Evolutionary conservation across 2,329 filamentous ascomycete genomes (phyloP).

Genomic region (Camptophora hylomeconis): DNA sequence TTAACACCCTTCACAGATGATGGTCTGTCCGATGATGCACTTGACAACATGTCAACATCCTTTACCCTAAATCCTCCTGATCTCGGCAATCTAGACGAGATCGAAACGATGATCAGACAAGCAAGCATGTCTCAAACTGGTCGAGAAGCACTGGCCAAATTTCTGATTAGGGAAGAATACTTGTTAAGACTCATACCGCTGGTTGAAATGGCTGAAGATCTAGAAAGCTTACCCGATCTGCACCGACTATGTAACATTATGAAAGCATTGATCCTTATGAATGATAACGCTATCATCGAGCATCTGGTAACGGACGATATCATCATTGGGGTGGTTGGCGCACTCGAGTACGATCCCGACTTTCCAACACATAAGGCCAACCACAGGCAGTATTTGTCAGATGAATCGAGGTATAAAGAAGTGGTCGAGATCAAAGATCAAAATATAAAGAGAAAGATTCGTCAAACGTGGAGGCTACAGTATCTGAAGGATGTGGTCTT

Average conservation of each 20-base stretch:
- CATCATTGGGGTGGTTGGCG: slow-evolving; percentile 83
- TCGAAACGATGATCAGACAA: slow-evolving; percentile 71
- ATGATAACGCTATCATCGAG: slow-evolving; percentile 91
- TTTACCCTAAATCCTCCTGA: slow-evolving; percentile 68
- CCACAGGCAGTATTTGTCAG: slow-evolving; percentile 81
- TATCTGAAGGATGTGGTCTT: slow-evolving; percentile 98
- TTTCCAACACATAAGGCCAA: slow-evolving; percentile 97
- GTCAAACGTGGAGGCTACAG: slow-evolving; percentile 87
- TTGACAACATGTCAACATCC: slow-evolving; percentile 54
- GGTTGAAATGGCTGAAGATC: slow-evolving; percentile 77
- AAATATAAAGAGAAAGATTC: slow-evolving; percentile 74
- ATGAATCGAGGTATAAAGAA: slow-evolving; percentile 86
- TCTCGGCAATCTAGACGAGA: slow-evolving; percentile 68
- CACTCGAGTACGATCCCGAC: slow-evolving; percentile 93
- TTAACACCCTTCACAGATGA: slow-evolving; percentile 58
- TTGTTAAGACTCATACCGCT: slow-evolving; percentile 75
- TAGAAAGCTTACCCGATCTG: slow-evolving; percentile 74
- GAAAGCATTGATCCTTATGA: slow-evolving; percentile 89
- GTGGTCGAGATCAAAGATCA: slow-evolving; percentile 84
- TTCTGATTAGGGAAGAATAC: slow-evolving; percentile 74
- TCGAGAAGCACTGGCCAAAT: slow-evolving; percentile 76
- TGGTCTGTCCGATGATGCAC: slow-evolving; percentile 73
- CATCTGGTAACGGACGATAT: slow-evolving; percentile 81
- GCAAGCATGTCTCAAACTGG: slow-evolving; percentile 62
- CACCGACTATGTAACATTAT: slow-evolving; percentile 94